phyloP scores from a whole-genome alignment of 257 asterid genomes.

The Vinca minor region DNA sequence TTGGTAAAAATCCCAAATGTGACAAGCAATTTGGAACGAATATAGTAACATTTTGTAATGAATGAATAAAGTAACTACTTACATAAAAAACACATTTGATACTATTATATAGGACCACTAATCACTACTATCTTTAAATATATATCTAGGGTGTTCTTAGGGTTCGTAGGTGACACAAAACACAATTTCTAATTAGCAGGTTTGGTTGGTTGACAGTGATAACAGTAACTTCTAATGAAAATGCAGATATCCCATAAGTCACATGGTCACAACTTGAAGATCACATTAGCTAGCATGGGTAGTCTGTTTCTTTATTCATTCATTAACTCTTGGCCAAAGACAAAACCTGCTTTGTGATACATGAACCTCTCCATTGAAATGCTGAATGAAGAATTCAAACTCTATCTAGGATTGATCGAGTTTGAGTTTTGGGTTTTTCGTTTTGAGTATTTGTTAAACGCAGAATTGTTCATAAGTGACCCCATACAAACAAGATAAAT shows the following conservation, averaged over 20 bases:
- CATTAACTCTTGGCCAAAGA: too few species aligned
- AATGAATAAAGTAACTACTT: too few species aligned
- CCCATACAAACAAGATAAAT: too few species aligned
- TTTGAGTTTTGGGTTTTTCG: too few species aligned
- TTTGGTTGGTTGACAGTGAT: constrained; percentile 2
- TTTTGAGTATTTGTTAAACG: too few species aligned
- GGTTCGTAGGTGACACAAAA: constrained; percentile 13
- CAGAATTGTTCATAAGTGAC: too few species aligned
- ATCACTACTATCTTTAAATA: neutral
- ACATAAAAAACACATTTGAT: too few species aligned
- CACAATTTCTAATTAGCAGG: neutral
- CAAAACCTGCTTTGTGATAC: neutral
- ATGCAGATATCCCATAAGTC: too few species aligned
- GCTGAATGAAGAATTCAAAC: neutral
- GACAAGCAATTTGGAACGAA: too few species aligned
- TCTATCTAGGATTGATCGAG: too few species aligned
- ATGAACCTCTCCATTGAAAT: neutral
- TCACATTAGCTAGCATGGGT: constrained; percentile 4
- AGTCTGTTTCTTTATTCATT: constrained; percentile 5
- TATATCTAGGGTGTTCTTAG: constrained; percentile 9
- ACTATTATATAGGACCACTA: constrained; percentile 24
- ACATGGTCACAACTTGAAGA: constrained; percentile 7
- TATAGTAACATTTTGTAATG: too few species aligned
- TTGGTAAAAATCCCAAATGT: too few species aligned
- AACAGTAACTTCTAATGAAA: neutral